phyloP scores from a whole-genome alignment of 1,284 basidiomycete species.

The Vanrija pseudolonga region DNA sequence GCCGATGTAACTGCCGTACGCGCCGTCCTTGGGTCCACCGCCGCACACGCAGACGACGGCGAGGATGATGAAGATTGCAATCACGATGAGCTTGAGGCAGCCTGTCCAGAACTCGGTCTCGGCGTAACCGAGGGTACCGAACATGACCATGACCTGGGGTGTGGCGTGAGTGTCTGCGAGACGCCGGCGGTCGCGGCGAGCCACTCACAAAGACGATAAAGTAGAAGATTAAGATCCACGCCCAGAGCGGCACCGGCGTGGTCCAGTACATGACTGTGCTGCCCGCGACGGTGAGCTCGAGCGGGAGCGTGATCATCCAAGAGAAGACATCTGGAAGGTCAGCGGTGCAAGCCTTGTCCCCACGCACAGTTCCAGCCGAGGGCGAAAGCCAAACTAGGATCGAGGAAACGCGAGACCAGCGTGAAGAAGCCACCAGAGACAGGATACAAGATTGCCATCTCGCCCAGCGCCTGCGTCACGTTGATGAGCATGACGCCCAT shows the following conservation, averaged over 20 bases:
- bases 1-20: constrained; percentile 33
- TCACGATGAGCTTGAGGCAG: constrained; percentile 46
- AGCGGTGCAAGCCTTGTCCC: not conserved
- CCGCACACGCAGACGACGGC: constrained; percentile 39
- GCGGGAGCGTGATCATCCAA: constrained; percentile 48
- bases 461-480: constrained; percentile 48
- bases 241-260: constrained; percentile 36
- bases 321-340: constrained; percentile 30
- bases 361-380: constrained; percentile 47
- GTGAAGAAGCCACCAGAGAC: constrained; percentile 53
- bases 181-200: not conserved
- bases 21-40: constrained; percentile 38
- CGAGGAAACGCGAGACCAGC: constrained; percentile 43
- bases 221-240: constrained; percentile 48
- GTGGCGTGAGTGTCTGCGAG: not conserved
- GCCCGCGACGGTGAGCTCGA: constrained; percentile 50
- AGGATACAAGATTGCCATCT: constrained; percentile 52
- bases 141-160: constrained; percentile 19
- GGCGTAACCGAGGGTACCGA: constrained; percentile 44
- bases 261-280: constrained; percentile 46
- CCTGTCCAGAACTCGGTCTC: constrained; percentile 49
- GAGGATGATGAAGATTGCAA: constrained; percentile 48
- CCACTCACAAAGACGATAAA: constrained; percentile 30
- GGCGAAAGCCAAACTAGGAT: constrained; percentile 41
- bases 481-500: constrained; percentile 26